Evolutionary conservation across 805 yeast genomes (phyloP), one percentile per base, ranked within the genome.

Genomic region (Cyberlindnera veronae): DNA sequence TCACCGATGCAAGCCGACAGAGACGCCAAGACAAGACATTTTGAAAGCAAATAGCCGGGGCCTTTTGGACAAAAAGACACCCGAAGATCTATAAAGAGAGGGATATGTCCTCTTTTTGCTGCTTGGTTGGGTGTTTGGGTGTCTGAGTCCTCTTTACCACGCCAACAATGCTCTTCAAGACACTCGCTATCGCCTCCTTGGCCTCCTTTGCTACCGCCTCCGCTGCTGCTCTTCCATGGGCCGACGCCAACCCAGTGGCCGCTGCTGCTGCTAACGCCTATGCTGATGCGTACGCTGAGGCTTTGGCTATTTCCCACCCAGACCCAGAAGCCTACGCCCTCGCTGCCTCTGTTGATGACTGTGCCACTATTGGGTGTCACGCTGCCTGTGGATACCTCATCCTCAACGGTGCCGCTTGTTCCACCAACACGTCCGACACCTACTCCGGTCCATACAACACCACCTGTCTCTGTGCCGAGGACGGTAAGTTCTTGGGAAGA

Each of bases 311-410:
- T 23, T 57, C 58, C 26, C 55, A 56, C 30, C 60, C 66, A 29
- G 50, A 52, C 23, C 61, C 61, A n/a, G 49, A 45, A 14, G 63
- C 64, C 2, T 47, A 48, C 30, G 55, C 53, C 3, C 24, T 45
- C 18, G 63, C 61, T 29, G 58, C 63, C 27, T 36, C 44, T 29
- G 58, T 55, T 32, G 58, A 53, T 26, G 62, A 45, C 26, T 52
- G 51, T 36, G 66, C 67, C 17, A 27, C 55, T 24, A 51, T 57
- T 38, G 47, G 46, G 5, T 62, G 67, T 46, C 67, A 62, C 41
- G 61, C 62, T 26, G 46, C 54, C 13, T 61, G 64, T 54, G 66
- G 66, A 44, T 48, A 51, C 42, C 37, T 60, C 30, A 62, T 62
- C 36, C 27, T 61, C 3, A 55, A 53, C 29, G 64, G 63, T 27